These are phyloP conservation scores for Sporothrix inflata DNA, from an alignment of 2,329 filamentous ascomycete genomes.

Conservation along the genomic window DNA sequence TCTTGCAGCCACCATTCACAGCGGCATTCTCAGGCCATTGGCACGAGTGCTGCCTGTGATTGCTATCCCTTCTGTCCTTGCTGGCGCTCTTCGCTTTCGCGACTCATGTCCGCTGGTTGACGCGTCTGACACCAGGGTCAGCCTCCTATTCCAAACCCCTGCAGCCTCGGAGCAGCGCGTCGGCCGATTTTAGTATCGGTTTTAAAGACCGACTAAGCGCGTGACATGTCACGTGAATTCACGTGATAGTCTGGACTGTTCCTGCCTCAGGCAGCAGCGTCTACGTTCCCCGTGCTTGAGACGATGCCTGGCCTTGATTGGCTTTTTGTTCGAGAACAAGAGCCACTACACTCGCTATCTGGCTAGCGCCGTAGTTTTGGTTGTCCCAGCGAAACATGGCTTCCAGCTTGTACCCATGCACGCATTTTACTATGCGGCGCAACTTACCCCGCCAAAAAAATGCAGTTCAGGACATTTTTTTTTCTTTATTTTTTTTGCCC, in stretches of 20 bases:
- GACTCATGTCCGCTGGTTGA: neutral
- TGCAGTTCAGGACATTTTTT: constrained; percentile 23
- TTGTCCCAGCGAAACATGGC: neutral
- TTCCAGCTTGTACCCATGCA: neutral
- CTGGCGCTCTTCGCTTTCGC: neutral
- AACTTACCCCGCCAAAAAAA: constrained; percentile 27
- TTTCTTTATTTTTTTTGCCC: constrained; percentile 29
- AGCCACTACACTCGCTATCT: neutral
- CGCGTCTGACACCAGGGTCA: constrained; percentile 11
- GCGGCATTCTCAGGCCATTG: neutral
- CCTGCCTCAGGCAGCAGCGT: constrained; percentile 10
- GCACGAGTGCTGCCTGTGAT: constrained; percentile 2
- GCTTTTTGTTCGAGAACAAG: neutral
- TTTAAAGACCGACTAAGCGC: neutral
- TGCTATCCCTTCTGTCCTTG: neutral
- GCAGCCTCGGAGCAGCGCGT: constrained; percentile 21
- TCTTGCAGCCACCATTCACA: neutral
- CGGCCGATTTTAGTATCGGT: constrained; percentile 9
- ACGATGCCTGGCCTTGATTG: neutral
- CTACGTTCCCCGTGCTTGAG: constrained; percentile 2
- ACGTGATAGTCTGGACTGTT: neutral
- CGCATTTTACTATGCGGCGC: neutral
- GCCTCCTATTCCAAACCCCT: constrained; percentile 6
- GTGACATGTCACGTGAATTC: neutral
- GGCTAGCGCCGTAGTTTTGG: constrained; percentile 6